Evolutionary conservation across 345 rosid species (phyloP).

Genomic region (Salix suchowensis): DNA sequence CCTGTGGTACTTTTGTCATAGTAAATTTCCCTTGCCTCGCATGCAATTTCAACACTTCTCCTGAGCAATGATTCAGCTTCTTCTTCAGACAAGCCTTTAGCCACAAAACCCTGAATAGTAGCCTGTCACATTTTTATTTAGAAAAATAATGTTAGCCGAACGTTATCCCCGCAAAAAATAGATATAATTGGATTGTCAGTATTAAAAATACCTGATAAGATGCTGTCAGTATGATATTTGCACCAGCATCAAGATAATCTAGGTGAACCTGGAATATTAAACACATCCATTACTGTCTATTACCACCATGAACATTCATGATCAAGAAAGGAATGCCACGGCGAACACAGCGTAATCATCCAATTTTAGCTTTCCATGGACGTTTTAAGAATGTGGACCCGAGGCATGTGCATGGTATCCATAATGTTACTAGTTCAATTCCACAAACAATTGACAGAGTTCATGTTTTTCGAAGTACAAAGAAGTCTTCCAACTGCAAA

Average conservation of each 20-base stretch:
- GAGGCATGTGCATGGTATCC: not conserved
- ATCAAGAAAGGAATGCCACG: not conserved
- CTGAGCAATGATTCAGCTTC: constrained; percentile 62
- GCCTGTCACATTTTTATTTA: constrained; percentile 36
- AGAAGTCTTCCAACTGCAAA: not conserved
- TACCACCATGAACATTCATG: not conserved
- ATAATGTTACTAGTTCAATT: not conserved
- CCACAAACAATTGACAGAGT: not conserved
- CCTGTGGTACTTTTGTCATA: constrained; percentile 49
- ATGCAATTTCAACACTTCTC: constrained; percentile 75
- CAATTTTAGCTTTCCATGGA: not conserved
- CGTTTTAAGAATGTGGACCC: not conserved
- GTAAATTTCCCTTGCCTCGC: constrained; percentile 75
- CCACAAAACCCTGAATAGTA: constrained; percentile 83
- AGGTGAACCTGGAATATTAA: constrained; percentile 61
- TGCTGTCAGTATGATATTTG: constrained; percentile 67
- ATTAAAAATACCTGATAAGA: constrained; percentile 67
- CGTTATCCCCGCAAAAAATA: not conserved
- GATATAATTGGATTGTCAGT: not conserved
- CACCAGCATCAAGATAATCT: constrained; percentile 88
- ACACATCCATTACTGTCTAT: not conserved
- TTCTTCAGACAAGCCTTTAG: constrained; percentile 58
- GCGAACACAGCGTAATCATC: not conserved
- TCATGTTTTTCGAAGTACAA: not conserved
- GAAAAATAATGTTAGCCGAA: not conserved